Evolutionary conservation across 2,329 filamentous ascomycete species (phyloP), one percentile per base, ranked within the genome.

Genomic region (Myriosclerotinia duriaeana): DNA sequence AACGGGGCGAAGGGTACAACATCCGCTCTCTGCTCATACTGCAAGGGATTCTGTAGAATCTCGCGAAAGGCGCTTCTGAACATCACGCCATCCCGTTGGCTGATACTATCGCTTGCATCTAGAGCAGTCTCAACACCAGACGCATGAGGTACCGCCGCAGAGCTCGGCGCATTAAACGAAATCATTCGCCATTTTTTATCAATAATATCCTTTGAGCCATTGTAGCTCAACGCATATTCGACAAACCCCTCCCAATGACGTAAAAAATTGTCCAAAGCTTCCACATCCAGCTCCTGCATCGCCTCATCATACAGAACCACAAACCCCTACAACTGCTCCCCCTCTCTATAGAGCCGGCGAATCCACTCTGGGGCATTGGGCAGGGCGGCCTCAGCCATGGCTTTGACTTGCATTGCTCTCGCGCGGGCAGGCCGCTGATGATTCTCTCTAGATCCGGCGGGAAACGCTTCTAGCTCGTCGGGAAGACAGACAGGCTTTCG

Each of bases 181-280:
- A 44, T 12, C 34, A 44, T 38, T 20, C 36, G 12, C 15, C 34
- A 56, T 42, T 40, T 44, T 3, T 3, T n/a, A 22, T 56, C 8
- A 40, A 56, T 56, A 38, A 56, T 56, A 56, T 56, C 38, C n/a
- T 40, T 40, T 38, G 54, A 38, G 36, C 54, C 36, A 44, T 56
- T 56, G 36, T 42, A 40, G 5, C 14, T 22, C 15, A 56, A 40
- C 34, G 17, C 54, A 42, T 4, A 17, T 22, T 22, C 4, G 17
- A 22, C 12, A 17, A 22, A 5, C 14, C 15, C 54, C 20, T 20
- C 30, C 6, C 2, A 56, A 40, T 14, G 12, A 20, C 30, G 5
- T 36, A n/a, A 5, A 40, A 56, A 42, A 56, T 42, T 6, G 20
- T 56, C 54, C 17, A 42, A 14, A 56, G 30, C 6, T 56, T 22